These are phyloP conservation scores for Beauveria sp. DNA, from an alignment of 2,329 filamentous ascomycete genomes.

Conservation along the genomic window DNA sequence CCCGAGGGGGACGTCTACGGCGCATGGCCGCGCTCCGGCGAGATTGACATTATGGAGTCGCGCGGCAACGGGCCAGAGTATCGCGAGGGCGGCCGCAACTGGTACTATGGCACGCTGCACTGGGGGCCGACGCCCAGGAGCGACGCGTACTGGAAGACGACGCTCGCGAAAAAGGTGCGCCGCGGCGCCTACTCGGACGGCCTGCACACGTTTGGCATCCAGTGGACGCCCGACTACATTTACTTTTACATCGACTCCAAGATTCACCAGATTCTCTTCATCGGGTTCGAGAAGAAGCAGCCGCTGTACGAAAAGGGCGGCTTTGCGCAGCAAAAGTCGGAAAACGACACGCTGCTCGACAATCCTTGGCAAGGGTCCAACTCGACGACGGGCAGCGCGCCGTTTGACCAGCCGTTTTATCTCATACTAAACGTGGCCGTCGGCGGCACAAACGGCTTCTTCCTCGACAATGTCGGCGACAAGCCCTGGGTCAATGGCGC, in stretches of 20 bases:
- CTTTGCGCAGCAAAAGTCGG: conserved; percentile 29
- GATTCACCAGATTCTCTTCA: conserved; percentile 31
- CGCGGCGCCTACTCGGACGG: conserved; percentile 31
- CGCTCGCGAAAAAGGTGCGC: conserved; percentile 24
- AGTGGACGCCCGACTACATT: conserved; percentile 45
- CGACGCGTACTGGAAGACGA: conserved; percentile 29
- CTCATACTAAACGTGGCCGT: conserved; percentile 45
- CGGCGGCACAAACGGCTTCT: conserved; percentile 41
- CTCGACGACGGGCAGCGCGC: conserved; percentile 33
- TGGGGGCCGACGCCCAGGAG: conserved; percentile 32
- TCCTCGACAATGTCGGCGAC: conserved; percentile 32
- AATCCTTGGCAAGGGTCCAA: conserved; percentile 37
- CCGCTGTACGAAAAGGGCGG: conserved; percentile 35
- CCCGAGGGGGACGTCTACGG: conserved; percentile 40
- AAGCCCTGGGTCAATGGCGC: conserved; percentile 41
- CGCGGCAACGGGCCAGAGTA: conserved; percentile 37
- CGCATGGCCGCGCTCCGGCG: conserved; percentile 42
- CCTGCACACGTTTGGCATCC: conserved; percentile 45
- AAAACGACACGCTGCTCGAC: conserved; percentile 32
- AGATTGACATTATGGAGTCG: conserved; percentile 46
- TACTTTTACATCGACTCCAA: conserved; percentile 45
- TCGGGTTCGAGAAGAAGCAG: conserved; percentile 25
- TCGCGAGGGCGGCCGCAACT: conserved; percentile 34
- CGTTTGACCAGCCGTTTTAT: conserved; percentile 45
- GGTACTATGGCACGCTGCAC: conserved; percentile 36